Percentiles rank a stretch among this genome's conserved stretches.
These are phyloP conservation scores for Colletotrichum phormii DNA, from an alignment of 2,329 filamentous ascomycete species.

Conservation along the genomic window DNA sequence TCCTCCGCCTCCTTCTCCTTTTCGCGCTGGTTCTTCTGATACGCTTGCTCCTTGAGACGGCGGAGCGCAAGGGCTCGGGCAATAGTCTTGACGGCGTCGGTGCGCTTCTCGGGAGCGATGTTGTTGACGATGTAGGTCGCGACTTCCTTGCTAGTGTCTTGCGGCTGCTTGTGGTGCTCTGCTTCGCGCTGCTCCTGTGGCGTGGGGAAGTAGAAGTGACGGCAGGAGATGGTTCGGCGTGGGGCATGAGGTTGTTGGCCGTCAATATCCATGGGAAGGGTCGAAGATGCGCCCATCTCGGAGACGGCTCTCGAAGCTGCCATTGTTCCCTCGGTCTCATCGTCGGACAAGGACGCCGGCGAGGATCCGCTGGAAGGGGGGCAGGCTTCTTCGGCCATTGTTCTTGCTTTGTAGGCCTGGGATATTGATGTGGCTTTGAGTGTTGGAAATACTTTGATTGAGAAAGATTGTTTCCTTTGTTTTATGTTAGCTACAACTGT, in stretches of 20 bases:
- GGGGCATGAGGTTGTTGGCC: background rate
- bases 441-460: background rate
- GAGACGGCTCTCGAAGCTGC: background rate
- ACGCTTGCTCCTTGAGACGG: background rate
- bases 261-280: background rate
- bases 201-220: background rate
- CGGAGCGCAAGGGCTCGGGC: background rate
- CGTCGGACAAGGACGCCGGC: background rate
- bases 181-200: background rate
- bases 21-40: background rate
- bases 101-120: background rate
- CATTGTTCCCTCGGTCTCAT: background rate
- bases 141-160: background rate
- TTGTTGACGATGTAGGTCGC: background rate
- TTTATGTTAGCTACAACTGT: background rate
- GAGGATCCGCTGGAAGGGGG: background rate
- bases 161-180: background rate
- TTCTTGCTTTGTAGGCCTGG: background rate
- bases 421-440: background rate
- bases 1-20: background rate
- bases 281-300: background rate
- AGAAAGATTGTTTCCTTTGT: background rate
- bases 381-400: background rate
- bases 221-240: background rate
- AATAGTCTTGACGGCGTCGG: background rate